Percentiles rank a stretch among this genome's conserved stretches.
Evolutionary conservation across 305 asterid genomes (phyloP).

Genomic region (Solanum hybrid): DNA sequence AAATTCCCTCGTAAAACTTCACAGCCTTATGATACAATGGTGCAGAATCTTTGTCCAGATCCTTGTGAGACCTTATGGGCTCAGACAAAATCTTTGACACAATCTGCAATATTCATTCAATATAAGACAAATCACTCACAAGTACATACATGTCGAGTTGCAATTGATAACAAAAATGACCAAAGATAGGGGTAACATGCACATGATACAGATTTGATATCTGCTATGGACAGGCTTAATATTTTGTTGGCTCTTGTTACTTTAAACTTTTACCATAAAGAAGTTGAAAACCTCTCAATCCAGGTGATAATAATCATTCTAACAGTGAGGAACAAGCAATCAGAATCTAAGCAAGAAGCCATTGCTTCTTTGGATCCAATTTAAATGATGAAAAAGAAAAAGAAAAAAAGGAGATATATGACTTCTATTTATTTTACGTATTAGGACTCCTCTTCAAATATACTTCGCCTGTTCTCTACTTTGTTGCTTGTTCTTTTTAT

Average conservation of each 20-base stretch:
- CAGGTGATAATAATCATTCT: not conserved
- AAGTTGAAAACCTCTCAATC: not conserved
- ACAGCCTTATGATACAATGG: conserved; percentile 84
- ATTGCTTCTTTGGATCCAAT: not conserved
- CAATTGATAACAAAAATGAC: not conserved
- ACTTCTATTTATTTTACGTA: not conserved
- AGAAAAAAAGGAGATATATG: not conserved
- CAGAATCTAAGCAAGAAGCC: not conserved
- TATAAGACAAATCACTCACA: conserved; percentile 8
- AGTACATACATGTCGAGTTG: not conserved
- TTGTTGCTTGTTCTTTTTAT: not conserved
- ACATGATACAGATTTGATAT: not conserved
- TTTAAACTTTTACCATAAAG: not conserved
- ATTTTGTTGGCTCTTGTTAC: not conserved
- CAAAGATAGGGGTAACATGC: not conserved
- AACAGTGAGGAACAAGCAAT: not conserved
- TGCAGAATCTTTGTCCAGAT: conserved; percentile 95
- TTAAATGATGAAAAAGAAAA: not conserved
- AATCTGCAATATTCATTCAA: conserved; percentile 43
- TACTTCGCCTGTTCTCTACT: not conserved
- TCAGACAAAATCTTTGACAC: conserved; percentile 81
- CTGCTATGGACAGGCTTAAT: not conserved
- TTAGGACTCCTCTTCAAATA: not conserved
- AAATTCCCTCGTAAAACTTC: conserved; percentile 76
- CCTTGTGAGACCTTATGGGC: conserved; percentile 95